These are phyloP conservation scores for Aspergillus haitiensis DNA, from an alignment of 495 filamentous ascomycete genomes.

Conservation along the genomic window DNA sequence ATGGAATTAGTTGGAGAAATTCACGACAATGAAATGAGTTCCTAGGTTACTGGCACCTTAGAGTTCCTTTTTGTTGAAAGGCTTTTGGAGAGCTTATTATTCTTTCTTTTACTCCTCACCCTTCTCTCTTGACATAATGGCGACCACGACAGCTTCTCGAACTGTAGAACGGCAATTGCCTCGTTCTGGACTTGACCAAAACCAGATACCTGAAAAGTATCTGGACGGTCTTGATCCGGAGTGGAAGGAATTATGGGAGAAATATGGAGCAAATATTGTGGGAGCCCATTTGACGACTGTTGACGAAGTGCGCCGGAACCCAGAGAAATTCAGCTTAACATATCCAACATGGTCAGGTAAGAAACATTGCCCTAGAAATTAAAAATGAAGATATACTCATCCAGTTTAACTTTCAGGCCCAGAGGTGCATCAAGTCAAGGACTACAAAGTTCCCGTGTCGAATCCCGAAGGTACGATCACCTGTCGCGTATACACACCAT, in stretches of 20 bases:
- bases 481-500: conserved; percentile 36
- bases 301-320: conserved; percentile 36
- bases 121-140: background rate
- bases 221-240: conserved; percentile 19
- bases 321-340: conserved; percentile 36
- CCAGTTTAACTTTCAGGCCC: conserved; percentile 17
- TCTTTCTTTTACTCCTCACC: background rate
- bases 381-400: background rate
- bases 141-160: background rate
- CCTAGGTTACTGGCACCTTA: too few species aligned
- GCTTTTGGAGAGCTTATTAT: background rate
- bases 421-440: conserved; percentile 33
- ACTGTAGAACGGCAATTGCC: background rate
- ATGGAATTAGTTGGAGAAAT: background rate
- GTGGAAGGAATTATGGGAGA: conserved; percentile 25
- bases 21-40: too few species aligned
- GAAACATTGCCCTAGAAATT: background rate
- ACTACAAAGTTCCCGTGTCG: conserved; percentile 34
- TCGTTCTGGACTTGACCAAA: background rate
- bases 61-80: too few species aligned
- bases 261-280: conserved; percentile 20
- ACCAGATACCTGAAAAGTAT: conserved; percentile 21
- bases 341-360: conserved; percentile 36
- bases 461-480: conserved; percentile 39
- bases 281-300: conserved; percentile 30